phyloP scores from a whole-genome alignment of 2,329 filamentous ascomycete species.

The Xylariaceae sp. region DNA sequence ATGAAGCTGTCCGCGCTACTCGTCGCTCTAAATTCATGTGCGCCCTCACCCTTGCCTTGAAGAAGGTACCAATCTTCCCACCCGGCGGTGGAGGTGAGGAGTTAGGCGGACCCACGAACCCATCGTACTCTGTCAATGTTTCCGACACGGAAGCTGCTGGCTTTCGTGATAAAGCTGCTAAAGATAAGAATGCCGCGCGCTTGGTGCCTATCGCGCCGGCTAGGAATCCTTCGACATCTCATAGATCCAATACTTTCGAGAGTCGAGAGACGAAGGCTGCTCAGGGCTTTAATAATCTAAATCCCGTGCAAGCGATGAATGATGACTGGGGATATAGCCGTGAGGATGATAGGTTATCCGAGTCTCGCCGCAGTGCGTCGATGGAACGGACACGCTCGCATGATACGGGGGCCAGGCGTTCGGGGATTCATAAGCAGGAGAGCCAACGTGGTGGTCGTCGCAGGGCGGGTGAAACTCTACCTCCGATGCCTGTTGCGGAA shows the following conservation, averaged over 20 bases:
- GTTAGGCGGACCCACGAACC: conserved; percentile 71
- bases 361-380: conserved; percentile 34
- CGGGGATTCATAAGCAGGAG: conserved; percentile 30
- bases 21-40: conserved; percentile 97
- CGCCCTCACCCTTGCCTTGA: conserved; percentile 80
- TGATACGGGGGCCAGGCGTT: conserved; percentile 40
- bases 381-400: conserved; percentile 41
- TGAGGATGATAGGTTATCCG: conserved; percentile 40
- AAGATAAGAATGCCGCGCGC: conserved; percentile 66
- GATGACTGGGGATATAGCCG: conserved; percentile 44
- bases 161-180: conserved; percentile 61
- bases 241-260: conserved; percentile 24
- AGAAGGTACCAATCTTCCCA: conserved; percentile 81
- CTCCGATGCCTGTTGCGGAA: conserved; percentile 18
- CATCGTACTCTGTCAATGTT: conserved; percentile 78
- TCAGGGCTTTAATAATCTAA: conserved; percentile 47
- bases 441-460: conserved; percentile 37
- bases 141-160: conserved; percentile 67
- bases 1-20: conserved; percentile 78
- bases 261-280: conserved; percentile 49
- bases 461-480: conserved; percentile 35
- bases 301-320: conserved; percentile 37
- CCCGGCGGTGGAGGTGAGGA: conserved; percentile 72
- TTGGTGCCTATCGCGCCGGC: conserved; percentile 56
- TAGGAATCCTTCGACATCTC: conserved; percentile 23